These are phyloP conservation scores for Fusarium caatingaense DNA, from an alignment of 2,329 filamentous ascomycete genomes.

Conservation along the genomic window DNA sequence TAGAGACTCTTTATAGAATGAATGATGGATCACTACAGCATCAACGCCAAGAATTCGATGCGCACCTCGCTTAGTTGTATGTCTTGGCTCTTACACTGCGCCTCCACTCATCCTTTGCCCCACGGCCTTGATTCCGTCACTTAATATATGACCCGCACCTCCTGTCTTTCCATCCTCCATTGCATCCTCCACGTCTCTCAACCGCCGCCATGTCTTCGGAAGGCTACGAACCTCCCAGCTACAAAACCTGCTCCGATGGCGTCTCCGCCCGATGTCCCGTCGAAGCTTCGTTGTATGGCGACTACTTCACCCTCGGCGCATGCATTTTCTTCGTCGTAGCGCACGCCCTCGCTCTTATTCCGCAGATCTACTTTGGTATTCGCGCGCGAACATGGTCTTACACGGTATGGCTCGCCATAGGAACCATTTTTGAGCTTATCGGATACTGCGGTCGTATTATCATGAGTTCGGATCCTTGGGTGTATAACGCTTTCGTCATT, in stretches of 20 bases:
- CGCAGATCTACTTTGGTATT: constrained; percentile 50
- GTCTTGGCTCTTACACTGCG: constrained; percentile 25
- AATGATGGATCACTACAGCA: background rate
- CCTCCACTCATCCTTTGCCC: constrained; percentile 24
- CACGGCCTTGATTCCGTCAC: background rate
- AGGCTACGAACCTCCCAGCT: constrained; percentile 24
- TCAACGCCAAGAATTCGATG: constrained; percentile 22
- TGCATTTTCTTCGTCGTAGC: constrained; percentile 51
- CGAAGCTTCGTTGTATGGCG: constrained; percentile 42
- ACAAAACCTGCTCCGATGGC: constrained; percentile 22
- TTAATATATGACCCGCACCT: background rate
- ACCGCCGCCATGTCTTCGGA: constrained; percentile 12
- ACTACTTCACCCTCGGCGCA: constrained; percentile 41
- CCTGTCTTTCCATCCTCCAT: background rate
- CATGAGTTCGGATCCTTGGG: constrained; percentile 55
- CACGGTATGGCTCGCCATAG: constrained; percentile 51
- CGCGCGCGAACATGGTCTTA: constrained; percentile 54
- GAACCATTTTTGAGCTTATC: constrained; percentile 54
- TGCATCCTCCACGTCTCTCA: too few relatives aligned
- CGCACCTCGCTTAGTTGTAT: constrained; percentile 17
- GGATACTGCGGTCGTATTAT: constrained; percentile 57
- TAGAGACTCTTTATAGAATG: background rate
- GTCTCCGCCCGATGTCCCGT: constrained; percentile 38
- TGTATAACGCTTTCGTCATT: constrained; percentile 54
- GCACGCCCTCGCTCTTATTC: constrained; percentile 50